A percentile compares a stretch with the other conserved stretches of the same genome.
phyloP scores from a whole-genome alignment of 805 yeast species.

The Starmera amethionina region DNA sequence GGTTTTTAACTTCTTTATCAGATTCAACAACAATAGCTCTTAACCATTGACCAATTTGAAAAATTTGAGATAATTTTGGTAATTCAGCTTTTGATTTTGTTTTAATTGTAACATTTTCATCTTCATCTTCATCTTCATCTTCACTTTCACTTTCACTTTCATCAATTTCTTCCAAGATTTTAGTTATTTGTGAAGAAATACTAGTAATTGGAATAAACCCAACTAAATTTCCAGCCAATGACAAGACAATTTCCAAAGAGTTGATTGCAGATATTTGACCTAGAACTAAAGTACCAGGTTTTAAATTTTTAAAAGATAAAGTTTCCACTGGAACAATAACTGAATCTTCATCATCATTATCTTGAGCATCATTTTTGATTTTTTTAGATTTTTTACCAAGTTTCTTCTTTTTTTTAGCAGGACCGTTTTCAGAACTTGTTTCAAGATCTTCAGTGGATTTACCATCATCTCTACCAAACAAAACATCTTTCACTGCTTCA shows the following conservation, averaged over 20 bases:
- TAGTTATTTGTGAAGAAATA: conserved; percentile 54
- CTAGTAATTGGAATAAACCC: conserved; percentile 74
- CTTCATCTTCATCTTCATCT: conserved; percentile 23
- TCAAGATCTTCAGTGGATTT: conserved; percentile 11
- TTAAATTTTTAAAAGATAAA: conserved; percentile 49
- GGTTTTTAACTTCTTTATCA: conserved; percentile 26
- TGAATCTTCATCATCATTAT: conserved; percentile 18
- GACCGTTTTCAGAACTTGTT: conserved; percentile 9
- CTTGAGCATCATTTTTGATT: conserved; percentile 12
- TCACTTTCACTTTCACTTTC: conserved; percentile 29
- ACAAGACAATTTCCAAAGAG: conserved; percentile 52
- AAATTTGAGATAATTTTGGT: conserved; percentile 46
- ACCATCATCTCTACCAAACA: conserved; percentile 35
- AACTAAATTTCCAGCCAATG: conserved; percentile 70
- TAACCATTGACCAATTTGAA: conserved; percentile 75
- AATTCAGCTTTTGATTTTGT: conserved; percentile 26
- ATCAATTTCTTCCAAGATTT: conserved; percentile 46
- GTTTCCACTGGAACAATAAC: conserved; percentile 45
- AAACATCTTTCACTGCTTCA: conserved; percentile 83
- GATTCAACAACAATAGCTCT: conserved; percentile 67
- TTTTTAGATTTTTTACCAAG: conserved; percentile 19
- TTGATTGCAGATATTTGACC: conserved; percentile 65
- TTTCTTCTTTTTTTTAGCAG: conserved; percentile 34
- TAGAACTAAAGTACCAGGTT: conserved; percentile 63
- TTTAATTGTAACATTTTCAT: conserved; percentile 17